Conservation (phyloP, 169 alveolate species). For the Babesia sp. region DNA sequence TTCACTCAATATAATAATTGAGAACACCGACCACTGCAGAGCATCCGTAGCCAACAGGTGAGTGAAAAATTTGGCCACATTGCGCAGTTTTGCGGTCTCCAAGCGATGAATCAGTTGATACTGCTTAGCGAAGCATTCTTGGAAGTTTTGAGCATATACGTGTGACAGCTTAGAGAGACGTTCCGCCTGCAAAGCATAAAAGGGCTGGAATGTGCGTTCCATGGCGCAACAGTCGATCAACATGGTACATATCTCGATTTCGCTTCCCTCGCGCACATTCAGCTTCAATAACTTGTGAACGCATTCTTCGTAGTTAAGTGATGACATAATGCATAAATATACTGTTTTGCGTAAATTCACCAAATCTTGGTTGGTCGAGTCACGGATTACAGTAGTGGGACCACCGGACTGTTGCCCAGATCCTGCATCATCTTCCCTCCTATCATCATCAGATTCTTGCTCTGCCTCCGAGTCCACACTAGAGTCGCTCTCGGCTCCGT, state of each 20-base stretch:
- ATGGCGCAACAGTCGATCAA: constrained; percentile 97
- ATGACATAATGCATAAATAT: constrained; percentile 95
- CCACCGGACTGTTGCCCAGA: constrained; percentile 78
- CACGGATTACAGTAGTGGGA: constrained; percentile 71
- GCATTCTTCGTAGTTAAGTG: constrained; percentile 97
- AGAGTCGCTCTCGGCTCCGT: constrained; percentile 49
- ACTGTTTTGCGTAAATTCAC: constrained; percentile 92
- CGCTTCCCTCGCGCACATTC: constrained; percentile 90
- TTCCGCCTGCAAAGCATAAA: constrained; percentile 94
- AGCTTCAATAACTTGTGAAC: constrained; percentile 95
- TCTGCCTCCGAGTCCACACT: constrained; percentile 78
- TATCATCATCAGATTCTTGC: constrained; percentile 79
- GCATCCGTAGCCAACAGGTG: constrained; percentile 91
- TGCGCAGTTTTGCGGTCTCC: constrained; percentile 96
- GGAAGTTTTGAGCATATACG: constrained; percentile 89
- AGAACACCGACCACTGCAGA: constrained; percentile 80
- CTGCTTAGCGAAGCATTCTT: constrained; percentile 83
- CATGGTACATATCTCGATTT: constrained; percentile 94
- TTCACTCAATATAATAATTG: constrained; percentile 91
- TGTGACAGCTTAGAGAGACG: constrained; percentile 91
- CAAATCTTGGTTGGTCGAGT: constrained; percentile 93
- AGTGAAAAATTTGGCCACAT: constrained; percentile 95
- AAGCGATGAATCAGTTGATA: constrained; percentile 89
- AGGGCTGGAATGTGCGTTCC: constrained; percentile 96
- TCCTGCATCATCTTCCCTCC: constrained; percentile 26